A percentile compares a stretch with the other conserved stretches of the same genome.
Conservation (phyloP, 768 basidiomycete genomes). For the Suillus occidentalis region DNA sequence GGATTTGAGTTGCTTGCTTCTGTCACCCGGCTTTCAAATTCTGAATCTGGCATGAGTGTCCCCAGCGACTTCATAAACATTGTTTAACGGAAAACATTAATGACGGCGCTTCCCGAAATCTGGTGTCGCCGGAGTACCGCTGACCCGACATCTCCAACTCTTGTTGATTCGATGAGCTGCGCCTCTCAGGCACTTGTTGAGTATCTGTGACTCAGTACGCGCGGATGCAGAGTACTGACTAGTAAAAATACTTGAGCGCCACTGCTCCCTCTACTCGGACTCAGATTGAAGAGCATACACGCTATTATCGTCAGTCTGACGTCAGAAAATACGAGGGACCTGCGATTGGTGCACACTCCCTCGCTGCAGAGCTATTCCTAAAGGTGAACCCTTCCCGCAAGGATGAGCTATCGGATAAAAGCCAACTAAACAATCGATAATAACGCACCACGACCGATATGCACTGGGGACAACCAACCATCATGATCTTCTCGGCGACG, state of each 20-base stretch:
- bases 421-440: not conserved
- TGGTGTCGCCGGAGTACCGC: not conserved
- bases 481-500: not conserved
- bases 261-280: not conserved
- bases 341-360: not conserved
- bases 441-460: not conserved
- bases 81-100: constrained; percentile 21
- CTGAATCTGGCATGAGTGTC: constrained; percentile 37
- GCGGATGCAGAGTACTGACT: not conserved
- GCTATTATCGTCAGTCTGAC: not conserved
- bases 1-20: constrained; percentile 50
- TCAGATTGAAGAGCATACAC: not conserved
- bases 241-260: not conserved
- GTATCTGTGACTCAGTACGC: not conserved
- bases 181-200: not conserved
- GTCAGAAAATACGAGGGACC: not conserved
- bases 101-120: not conserved
- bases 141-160: not conserved
- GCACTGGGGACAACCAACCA: not conserved
- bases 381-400: not conserved
- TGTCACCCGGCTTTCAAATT: constrained; percentile 66
- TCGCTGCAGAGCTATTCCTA: not conserved
- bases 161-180: not conserved
- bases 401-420: not conserved
- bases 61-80: constrained; percentile 47